phyloP scores from a whole-genome alignment of 2,329 filamentous ascomycete genomes.

The Alternaria triticina region DNA sequence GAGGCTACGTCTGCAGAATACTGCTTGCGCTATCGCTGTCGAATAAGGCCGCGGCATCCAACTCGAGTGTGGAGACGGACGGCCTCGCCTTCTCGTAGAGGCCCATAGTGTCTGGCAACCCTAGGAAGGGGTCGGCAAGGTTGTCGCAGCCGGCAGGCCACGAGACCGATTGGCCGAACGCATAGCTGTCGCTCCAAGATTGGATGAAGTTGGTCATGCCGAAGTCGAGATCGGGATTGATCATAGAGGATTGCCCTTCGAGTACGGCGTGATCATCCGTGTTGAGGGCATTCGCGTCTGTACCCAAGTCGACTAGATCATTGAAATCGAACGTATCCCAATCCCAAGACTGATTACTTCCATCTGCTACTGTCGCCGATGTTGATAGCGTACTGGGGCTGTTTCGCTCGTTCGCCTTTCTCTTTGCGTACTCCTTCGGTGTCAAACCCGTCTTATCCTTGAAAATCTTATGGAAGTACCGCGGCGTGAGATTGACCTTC shows the following conservation, averaged over 20 bases:
- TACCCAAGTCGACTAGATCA: slow-evolving; percentile 33
- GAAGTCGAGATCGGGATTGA: slow-evolving; percentile 21
- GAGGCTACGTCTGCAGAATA: not conserved
- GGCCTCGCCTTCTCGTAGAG: slow-evolving; percentile 1
- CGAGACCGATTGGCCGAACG: not conserved
- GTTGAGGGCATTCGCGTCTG: slow-evolving; percentile 15
- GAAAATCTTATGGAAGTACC: slow-evolving; percentile 66
- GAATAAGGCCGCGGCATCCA: slow-evolving; percentile 22
- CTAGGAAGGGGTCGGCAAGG: not conserved
- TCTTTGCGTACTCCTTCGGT: slow-evolving; percentile 53
- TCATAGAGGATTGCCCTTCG: slow-evolving; percentile 11
- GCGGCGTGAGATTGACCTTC: slow-evolving; percentile 60
- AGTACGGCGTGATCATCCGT: slow-evolving; percentile 8
- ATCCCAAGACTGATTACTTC: slow-evolving; percentile 14
- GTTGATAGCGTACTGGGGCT: slow-evolving; percentile 8
- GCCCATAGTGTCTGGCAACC: not conserved
- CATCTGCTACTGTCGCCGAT: slow-evolving; percentile 3
- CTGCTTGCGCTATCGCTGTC: not conserved
- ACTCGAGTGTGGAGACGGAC: slow-evolving; percentile 22
- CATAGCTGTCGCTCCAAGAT: slow-evolving; percentile 14
- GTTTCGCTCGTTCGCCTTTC: slow-evolving; percentile 16
- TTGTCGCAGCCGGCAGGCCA: not conserved
- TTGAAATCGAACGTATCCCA: slow-evolving; percentile 34
- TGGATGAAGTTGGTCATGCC: slow-evolving; percentile 22
- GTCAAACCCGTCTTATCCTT: slow-evolving; percentile 62